phyloP scores from a whole-genome alignment of 179 eudicot species.

The Vitellaria paradoxa region DNA sequence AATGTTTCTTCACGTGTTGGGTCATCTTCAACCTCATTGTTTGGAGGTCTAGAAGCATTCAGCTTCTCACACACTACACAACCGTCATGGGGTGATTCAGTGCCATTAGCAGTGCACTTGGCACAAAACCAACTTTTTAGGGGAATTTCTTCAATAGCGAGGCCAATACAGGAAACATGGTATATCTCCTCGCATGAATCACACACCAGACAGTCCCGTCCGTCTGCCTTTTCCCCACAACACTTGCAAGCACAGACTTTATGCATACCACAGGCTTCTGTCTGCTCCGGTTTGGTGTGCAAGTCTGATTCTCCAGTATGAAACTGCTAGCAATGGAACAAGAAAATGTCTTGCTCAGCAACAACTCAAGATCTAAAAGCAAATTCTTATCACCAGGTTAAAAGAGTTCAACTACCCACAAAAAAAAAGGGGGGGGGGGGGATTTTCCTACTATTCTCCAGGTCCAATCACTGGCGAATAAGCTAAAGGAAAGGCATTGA shows the following conservation, averaged over 20 bases:
- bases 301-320: slow-evolving; percentile 30
- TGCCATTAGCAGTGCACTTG: slow-evolving; percentile 53
- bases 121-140: slow-evolving; percentile 80
- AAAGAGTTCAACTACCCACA: not conserved
- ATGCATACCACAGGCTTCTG: slow-evolving; percentile 36
- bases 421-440: not conserved
- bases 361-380: slow-evolving; percentile 3
- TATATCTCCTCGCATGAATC: slow-evolving; percentile 87
- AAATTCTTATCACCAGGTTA: not conserved
- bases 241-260: slow-evolving; percentile 46
- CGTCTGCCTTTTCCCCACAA: slow-evolving; percentile 72
- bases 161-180: slow-evolving; percentile 84
- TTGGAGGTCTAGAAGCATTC: slow-evolving; percentile 30
- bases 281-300: slow-evolving; percentile 40
- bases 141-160: slow-evolving; percentile 72
- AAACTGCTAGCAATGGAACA: slow-evolving; percentile 21
- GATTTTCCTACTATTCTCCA: not conserved
- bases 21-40: slow-evolving; percentile 23
- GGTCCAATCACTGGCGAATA: not conserved
- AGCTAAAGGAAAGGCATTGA: not conserved
- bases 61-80: slow-evolving; percentile 80
- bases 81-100: slow-evolving; percentile 63
- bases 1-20: slow-evolving; percentile 28
- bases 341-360: not conserved
- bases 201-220: slow-evolving; percentile 72